phyloP scores from a whole-genome alignment of 2,329 filamentous ascomycete species.

The Fusarium sp. region DNA sequence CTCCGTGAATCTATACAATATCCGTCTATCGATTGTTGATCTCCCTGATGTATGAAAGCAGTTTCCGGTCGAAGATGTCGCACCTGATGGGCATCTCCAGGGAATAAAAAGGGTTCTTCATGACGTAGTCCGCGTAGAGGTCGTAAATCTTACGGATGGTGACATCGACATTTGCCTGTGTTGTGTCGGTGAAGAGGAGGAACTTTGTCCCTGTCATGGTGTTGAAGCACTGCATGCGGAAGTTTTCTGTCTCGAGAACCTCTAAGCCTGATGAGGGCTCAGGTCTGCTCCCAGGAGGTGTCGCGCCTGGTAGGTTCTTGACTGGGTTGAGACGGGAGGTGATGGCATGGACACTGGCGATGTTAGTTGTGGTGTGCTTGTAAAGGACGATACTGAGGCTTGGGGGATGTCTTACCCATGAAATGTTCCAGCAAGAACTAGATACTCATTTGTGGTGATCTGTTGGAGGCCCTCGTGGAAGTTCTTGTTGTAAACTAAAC shows the following conservation, averaged over 20 bases:
- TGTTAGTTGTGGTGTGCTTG: slow-evolving; percentile 19
- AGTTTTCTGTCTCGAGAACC: slow-evolving; percentile 92
- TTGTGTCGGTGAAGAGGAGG: slow-evolving; percentile 89
- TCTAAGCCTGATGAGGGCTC: slow-evolving; percentile 84
- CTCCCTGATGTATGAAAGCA: slow-evolving; percentile 83
- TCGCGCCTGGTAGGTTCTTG: slow-evolving; percentile 53
- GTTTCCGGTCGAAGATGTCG: slow-evolving; percentile 91
- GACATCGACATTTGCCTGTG: slow-evolving; percentile 87
- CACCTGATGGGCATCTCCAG: slow-evolving; percentile 97
- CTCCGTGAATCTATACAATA: slow-evolving; percentile 27
- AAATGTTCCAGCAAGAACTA: slow-evolving; percentile 96
- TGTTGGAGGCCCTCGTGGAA: slow-evolving; percentile 90
- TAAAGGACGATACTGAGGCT: too few relatives aligned
- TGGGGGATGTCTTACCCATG: slow-evolving; percentile 91
- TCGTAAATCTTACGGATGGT: slow-evolving; percentile 91
- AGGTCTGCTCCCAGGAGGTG: slow-evolving; percentile 62
- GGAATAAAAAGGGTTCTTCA: slow-evolving; percentile 99
- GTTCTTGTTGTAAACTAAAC: slow-evolving; percentile 94
- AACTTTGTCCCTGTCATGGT: slow-evolving; percentile 97
- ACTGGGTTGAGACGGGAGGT: slow-evolving; percentile 72
- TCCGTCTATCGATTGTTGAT: slow-evolving; percentile 68
- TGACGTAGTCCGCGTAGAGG: slow-evolving; percentile 95
- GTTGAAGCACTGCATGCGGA: slow-evolving; percentile 95
- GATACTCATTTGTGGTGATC: slow-evolving; percentile 94
- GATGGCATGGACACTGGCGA: slow-evolving; percentile 75